Conservation (phyloP, 768 basidiomycete species). For the Tricholoma flavovirens region DNA sequence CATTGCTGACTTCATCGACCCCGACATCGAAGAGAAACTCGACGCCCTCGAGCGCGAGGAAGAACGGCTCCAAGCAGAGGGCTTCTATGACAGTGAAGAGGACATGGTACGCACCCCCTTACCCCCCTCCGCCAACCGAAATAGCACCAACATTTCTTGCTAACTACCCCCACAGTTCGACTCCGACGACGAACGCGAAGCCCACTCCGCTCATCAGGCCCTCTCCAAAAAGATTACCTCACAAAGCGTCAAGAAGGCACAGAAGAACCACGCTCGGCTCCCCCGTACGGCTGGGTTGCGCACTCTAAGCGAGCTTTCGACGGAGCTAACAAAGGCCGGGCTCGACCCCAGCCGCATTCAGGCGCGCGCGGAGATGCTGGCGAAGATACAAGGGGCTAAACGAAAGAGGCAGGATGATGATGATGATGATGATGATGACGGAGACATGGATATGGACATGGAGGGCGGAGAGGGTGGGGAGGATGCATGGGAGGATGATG, state of each 20-base stretch:
- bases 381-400: slow-evolving; percentile 67
- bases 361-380: slow-evolving; percentile 81
- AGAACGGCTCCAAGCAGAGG: slow-evolving; percentile 88
- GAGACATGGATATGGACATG: slow-evolving; percentile 54
- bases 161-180: slow-evolving; percentile 36
- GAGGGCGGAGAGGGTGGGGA: slow-evolving; percentile 34
- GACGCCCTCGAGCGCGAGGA: slow-evolving; percentile 97
- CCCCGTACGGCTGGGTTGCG: slow-evolving; percentile 71
- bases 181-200: slow-evolving; percentile 79
- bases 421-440: slow-evolving; percentile 32
- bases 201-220: slow-evolving; percentile 49
- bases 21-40: slow-evolving; percentile 94
- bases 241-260: slow-evolving; percentile 77
- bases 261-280: slow-evolving; percentile 76
- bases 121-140: not conserved
- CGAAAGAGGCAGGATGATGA: slow-evolving; percentile 51
- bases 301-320: slow-evolving; percentile 71
- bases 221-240: slow-evolving; percentile 66
- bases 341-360: slow-evolving; percentile 84
- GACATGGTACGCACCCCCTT: slow-evolving; percentile 56
- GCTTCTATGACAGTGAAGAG: slow-evolving; percentile 89
- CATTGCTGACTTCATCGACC: slow-evolving; percentile 96
- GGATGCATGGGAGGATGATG: slow-evolving; percentile 34
- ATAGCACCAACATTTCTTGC: not conserved
- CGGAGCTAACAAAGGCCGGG: slow-evolving; percentile 80